Evolutionary conservation across 192 early-diverging fungal species (phyloP), one percentile per base, ranked within the genome.

Genomic region (Coemansia sp.): DNA sequence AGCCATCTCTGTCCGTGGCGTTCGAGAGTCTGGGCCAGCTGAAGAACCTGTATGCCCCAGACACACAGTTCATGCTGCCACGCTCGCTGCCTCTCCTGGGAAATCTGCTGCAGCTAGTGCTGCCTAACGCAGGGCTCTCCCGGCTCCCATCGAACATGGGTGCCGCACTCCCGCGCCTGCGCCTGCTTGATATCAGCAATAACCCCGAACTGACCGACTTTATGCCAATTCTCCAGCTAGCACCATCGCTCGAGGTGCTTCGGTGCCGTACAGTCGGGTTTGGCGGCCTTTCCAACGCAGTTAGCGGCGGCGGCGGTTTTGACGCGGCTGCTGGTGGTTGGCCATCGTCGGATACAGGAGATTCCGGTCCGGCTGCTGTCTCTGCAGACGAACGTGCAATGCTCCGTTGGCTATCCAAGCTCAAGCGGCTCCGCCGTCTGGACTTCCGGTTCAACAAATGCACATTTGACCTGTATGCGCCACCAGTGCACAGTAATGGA

Each of bases 1-100:
- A 67, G 53, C 70, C 70, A 40, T 40, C 63, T 40, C 63, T 81
- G 30, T 63, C 58, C 9, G 45, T 81, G 9, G 79, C 76, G 25
- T 76, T 81, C 45, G 58, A 42, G 15, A 72, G 70, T 31, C 18
- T 81, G 60, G 28, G 55, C 20, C 66, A 66, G 29, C 43, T 77
- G 31, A 72, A 73, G 40, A 81, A 81, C 74, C 55, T 81, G n/a
- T 81, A 81, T 58, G 59, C 71, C n/a, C 74, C 79, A 4, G 74
- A 81, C 33, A 75, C 73, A 0, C 74, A 64, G 7, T 52, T 77
- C 46, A 45, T 58, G 30, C 68, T 81, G 40, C 79, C 79, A 46
- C 74, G 70, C 21, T 40, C 61, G 33, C 42, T 81, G 21, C 79
- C 79, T 31, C 35, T 30, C 1, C 48, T 81, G 71, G 23, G 25